A percentile compares a stretch with the other conserved stretches of the same genome.
phyloP scores from a whole-genome alignment of 345 rosid species.

The Hibiscus syriacus region DNA sequence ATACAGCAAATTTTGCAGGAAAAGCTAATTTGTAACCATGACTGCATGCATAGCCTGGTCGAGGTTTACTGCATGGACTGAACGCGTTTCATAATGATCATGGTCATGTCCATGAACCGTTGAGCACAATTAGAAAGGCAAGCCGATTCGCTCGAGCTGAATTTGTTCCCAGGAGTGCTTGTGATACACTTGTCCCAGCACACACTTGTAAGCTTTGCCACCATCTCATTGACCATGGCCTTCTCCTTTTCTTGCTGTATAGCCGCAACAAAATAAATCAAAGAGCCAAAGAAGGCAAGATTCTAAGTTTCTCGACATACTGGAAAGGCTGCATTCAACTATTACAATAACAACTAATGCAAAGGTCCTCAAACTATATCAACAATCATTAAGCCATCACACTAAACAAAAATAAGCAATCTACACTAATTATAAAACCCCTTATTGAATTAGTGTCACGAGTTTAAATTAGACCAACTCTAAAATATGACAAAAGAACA shows the following conservation, averaged over 20 bases:
- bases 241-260: constrained; percentile 82
- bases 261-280: not conserved
- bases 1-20: not conserved
- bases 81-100: constrained; percentile 62
- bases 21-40: constrained; percentile 6
- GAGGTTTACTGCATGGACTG: constrained; percentile 51
- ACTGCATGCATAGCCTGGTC: not conserved
- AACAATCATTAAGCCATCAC: not conserved
- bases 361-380: not conserved
- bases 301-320: not conserved
- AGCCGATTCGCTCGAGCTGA: constrained; percentile 79
- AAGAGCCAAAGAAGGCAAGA: not conserved
- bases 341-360: not conserved
- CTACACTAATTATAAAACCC: not conserved
- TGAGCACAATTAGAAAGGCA: constrained; percentile 76
- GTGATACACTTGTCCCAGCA: constrained; percentile 98
- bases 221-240: constrained; percentile 76
- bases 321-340: not conserved
- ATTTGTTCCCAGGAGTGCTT: constrained; percentile 76
- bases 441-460: not conserved
- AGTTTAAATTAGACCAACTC: too few relatives aligned
- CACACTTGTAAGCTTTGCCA: constrained; percentile 65
- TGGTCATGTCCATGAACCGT: constrained; percentile 71
- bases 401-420: not conserved
- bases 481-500: too few relatives aligned